These are phyloP conservation scores for Lactarius evosmus DNA, from an alignment of 768 basidiomycete genomes.

Conservation along the genomic window DNA sequence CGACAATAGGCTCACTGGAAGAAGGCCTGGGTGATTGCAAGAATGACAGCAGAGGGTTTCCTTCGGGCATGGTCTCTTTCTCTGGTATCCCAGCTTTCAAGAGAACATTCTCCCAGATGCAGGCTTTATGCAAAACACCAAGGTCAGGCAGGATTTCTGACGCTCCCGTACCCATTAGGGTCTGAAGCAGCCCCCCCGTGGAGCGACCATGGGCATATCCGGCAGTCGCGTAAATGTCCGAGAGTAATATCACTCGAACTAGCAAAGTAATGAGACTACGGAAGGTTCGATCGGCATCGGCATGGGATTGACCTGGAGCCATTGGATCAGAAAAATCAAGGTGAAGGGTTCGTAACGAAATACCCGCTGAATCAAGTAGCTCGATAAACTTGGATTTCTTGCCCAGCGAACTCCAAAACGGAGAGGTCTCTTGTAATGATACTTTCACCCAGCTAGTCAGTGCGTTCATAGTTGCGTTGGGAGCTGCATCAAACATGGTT, in stretches of 20 bases:
- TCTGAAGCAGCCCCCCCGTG: slow-evolving; percentile 70
- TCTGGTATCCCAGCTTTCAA: slow-evolving; percentile 58
- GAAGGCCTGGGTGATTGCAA: slow-evolving; percentile 47
- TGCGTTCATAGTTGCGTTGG: slow-evolving; percentile 67
- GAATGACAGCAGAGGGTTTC: slow-evolving; percentile 43
- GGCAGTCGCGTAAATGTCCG: slow-evolving; percentile 82
- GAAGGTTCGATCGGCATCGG: slow-evolving; percentile 60
- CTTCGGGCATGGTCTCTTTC: slow-evolving; percentile 37
- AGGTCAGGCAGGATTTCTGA: slow-evolving; percentile 65
- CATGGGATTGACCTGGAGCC: slow-evolving; percentile 44
- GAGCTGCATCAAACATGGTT: slow-evolving; percentile 84
- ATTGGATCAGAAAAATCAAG: slow-evolving; percentile 7
- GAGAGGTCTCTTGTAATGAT: slow-evolving; percentile 64
- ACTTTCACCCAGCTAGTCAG: slow-evolving; percentile 66
- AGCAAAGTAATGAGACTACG: slow-evolving; percentile 70
- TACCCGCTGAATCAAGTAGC: slow-evolving; percentile 50
- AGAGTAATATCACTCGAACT: slow-evolving; percentile 76
- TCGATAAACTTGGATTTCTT: slow-evolving; percentile 61
- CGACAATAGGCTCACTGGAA: slow-evolving; percentile 16
- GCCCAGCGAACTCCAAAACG: slow-evolving; percentile 60
- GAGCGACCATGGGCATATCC: slow-evolving; percentile 79
- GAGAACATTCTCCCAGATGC: slow-evolving; percentile 83
- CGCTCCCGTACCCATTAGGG: slow-evolving; percentile 61
- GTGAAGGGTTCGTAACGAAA: too few species aligned
- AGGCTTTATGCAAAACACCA: slow-evolving; percentile 76